These are phyloP conservation scores for Chenopodium suecicum DNA, from an alignment of 148 eudicot species.

Conservation along the genomic window DNA sequence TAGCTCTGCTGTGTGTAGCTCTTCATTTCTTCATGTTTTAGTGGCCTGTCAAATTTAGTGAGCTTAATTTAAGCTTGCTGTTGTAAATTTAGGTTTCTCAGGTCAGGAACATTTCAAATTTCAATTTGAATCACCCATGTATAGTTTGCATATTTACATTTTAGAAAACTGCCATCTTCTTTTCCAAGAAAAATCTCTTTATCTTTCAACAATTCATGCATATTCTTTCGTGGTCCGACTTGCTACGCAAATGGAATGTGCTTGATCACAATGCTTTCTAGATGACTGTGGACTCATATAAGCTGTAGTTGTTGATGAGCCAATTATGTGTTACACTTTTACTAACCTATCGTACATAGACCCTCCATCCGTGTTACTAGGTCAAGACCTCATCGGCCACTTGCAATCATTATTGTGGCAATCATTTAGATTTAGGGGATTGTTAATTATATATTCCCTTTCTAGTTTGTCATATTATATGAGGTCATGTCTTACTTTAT, in stretches of 20 bases:
- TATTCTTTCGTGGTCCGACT: no score
- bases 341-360: no score
- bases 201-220: background rate
- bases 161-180: background rate
- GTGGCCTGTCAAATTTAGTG: background rate
- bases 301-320: background rate
- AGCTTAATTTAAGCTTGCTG: background rate
- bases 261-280: no score
- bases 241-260: background rate
- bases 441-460: no score
- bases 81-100: slow-evolving; percentile 25
- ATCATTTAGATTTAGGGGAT: no score
- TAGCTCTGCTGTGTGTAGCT: background rate
- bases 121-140: slow-evolving; percentile 17
- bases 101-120: slow-evolving; percentile 10
- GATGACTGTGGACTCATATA: no score
- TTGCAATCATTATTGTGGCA: no score
- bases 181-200: background rate
- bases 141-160: background rate
- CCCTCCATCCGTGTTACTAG: no score
- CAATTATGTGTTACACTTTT: background rate
- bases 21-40: background rate
- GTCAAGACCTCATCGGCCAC: no score
- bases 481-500: no score
- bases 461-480: no score